Evolutionary conservation across 2,329 filamentous ascomycete species (phyloP), one percentile per base, ranked within the genome.

Genomic region (Aspergillus fumigatus): DNA sequence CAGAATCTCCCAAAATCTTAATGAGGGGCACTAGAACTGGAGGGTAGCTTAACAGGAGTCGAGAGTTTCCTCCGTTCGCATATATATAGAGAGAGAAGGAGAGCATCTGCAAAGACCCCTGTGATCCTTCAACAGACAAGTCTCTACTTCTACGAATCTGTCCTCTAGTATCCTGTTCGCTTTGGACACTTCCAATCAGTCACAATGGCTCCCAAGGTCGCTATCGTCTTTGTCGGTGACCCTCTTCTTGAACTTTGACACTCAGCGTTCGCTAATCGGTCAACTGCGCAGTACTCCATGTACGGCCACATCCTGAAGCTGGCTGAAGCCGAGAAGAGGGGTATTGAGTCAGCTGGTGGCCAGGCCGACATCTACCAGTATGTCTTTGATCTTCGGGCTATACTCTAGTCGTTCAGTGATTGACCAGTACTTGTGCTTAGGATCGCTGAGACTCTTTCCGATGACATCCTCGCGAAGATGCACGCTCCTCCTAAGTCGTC

Each of bases 391-490:
- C 43, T 47, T 19, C 21, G 19, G 11, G 19, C 2, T 25, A 26
- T 11, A 7, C 19, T 14, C 21, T 14, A 26, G 6, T 26, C 19
- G 7, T 14, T 5, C 32, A 17, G 32, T 9, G 21, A 56, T 52
- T 45, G 40, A 61, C 67, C 40, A 67, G 17, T 7, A 26, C 48
- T 8, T 8, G 7, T 25, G n/a, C 35, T 26, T 53, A 88, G 86
- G 73, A 81, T 97, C 71, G 75, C 85, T 54, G 94, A 99, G 83
- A 97, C 94, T 17, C 90, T 99, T 50, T 69, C 89, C 38, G 69
- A 89, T 40, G 92, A 97, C 1, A 88, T 97, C 63, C 84, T 97
- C 57, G 68, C 73, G 65, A 96, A 96, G 85, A 95, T 99, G 92
- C 77, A 95, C 79, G 94, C 94, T 29, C 89, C 92, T 4, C 72